These are phyloP conservation scores for Agrocybe pediades DNA, from an alignment of 768 basidiomycete genomes.

Conservation along the genomic window DNA sequence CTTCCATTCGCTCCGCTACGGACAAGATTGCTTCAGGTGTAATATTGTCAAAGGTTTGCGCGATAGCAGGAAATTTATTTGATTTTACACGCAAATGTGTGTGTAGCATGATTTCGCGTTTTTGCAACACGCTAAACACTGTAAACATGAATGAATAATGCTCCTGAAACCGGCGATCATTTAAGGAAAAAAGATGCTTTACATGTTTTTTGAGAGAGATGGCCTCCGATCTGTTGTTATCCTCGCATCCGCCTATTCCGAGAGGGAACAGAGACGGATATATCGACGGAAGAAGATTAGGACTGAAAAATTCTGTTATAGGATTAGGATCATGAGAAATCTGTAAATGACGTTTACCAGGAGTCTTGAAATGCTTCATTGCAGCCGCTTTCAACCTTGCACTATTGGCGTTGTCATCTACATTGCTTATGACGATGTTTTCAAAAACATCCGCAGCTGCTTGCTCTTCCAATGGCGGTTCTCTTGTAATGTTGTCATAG, in stretches of 20 bases:
- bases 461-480: too few relatives aligned
- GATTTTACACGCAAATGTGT: slow-evolving; percentile 31
- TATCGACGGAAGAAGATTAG: slow-evolving; percentile 37
- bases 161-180: slow-evolving; percentile 34
- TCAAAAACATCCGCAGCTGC: too few relatives aligned
- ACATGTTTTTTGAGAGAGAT: slow-evolving; percentile 35
- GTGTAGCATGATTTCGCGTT: slow-evolving; percentile 28
- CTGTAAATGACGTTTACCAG: slow-evolving; percentile 24
- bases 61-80: slow-evolving; percentile 24
- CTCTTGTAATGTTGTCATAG: slow-evolving; percentile 17
- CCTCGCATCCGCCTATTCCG: slow-evolving; percentile 43
- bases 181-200: slow-evolving; percentile 30
- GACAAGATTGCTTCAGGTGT: slow-evolving; percentile 22
- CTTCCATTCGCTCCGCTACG: slow-evolving; percentile 21
- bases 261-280: slow-evolving; percentile 47
- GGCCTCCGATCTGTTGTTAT: slow-evolving; percentile 13
- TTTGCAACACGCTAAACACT: slow-evolving; percentile 42
- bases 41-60: slow-evolving; percentile 22
- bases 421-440: slow-evolving; percentile 32
- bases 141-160: slow-evolving; percentile 44
- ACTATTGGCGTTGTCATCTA: slow-evolving; percentile 23
- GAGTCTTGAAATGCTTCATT: slow-evolving; percentile 29
- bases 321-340: slow-evolving; percentile 32
- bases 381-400: slow-evolving; percentile 34
- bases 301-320: slow-evolving; percentile 38